Evolutionary conservation across 371 early-diverging fungal genomes (phyloP), one percentile per base, ranked within the genome.

Genomic region (Mucor circinelloides): DNA sequence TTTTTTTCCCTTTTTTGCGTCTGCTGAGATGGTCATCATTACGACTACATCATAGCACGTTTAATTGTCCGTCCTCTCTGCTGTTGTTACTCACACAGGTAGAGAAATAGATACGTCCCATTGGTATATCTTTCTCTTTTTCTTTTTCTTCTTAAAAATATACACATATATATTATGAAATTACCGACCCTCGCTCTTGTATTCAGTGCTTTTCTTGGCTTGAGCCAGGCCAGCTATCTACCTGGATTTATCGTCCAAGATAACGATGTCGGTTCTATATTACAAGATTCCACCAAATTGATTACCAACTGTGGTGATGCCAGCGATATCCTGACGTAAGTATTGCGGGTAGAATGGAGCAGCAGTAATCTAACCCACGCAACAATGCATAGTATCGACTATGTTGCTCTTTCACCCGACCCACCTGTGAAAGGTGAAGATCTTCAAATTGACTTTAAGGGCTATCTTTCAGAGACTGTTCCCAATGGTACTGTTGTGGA

Each of bases 391-490:
- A 82, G 83, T n/a, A 76, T 82, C 55, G 67, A 82, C 1, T 71
- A 83, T 68, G 71, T 86, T 61, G 48, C 68, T 15, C 56, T 88
- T 38, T 66, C 30, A 15, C 91, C 91, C 36, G 88, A 89, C 64
- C 87, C 89, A 3, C 89, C 89, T 3, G 64, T 70, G 0, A 80
- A 72, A 68, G 91, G 90, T 6, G 28, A 86, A 58, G 59, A 58
- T 30, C 79, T 89, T 9, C 60, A 59, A 6, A 82, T 91, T 40
- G 80, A 83, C 17, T 87, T 85, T 46, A 81, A 76, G 57, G 91
- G 89, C 6, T 60, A 32, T 48, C 77, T 88, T 23, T 50, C 63
- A 3, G 82, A 85, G 60, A 66, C 63, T 15, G 79, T 90, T n/a
- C 77, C 73, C 15, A 62, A 87, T 12, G 89, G 90, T 7, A 82